phyloP scores from a whole-genome alignment of 495 filamentous ascomycete genomes.

The Aspergillus cavernicola region DNA sequence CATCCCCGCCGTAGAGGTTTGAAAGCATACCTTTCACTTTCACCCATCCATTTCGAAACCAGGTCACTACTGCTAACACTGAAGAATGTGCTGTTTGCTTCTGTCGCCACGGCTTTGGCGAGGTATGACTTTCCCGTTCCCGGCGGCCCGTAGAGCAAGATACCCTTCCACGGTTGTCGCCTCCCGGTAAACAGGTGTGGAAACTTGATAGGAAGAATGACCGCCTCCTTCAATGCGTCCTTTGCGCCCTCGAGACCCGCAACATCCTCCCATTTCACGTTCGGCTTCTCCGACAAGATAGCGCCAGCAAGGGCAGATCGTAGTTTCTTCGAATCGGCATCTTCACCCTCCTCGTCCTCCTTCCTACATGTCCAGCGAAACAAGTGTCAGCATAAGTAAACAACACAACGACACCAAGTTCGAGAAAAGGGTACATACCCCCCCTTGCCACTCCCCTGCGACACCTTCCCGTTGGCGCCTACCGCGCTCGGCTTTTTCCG shows the following conservation, averaged over 20 bases:
- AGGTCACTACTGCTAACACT: slow-evolving; percentile 95
- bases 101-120: slow-evolving; percentile 95
- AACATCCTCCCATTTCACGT: slow-evolving; percentile 96
- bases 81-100: slow-evolving; percentile 99
- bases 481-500: slow-evolving; percentile 77
- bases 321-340: slow-evolving; percentile 93
- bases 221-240: slow-evolving; percentile 95
- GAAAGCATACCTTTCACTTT: slow-evolving; percentile 78
- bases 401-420: not conserved
- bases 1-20: not conserved
- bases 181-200: slow-evolving; percentile 96
- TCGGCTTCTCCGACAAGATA: slow-evolving; percentile 90
- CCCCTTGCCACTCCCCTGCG: slow-evolving; percentile 63
- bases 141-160: slow-evolving; percentile 91
- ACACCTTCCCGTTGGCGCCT: slow-evolving; percentile 72
- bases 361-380: slow-evolving; percentile 30
- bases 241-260: slow-evolving; percentile 94
- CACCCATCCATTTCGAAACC: slow-evolving; percentile 99
- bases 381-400: not conserved
- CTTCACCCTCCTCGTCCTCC: slow-evolving; percentile 60
- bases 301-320: slow-evolving; percentile 85
- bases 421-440: slow-evolving; percentile 41
- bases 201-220: slow-evolving; percentile 96
- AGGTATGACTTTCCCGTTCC: slow-evolving; percentile 97
- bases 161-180: slow-evolving; percentile 96